A percentile compares a stretch with the other conserved stretches of the same genome.
Evolutionary conservation across 2,329 filamentous ascomycete species (phyloP).

Genomic region (Hymenoscyphus salicellus): DNA sequence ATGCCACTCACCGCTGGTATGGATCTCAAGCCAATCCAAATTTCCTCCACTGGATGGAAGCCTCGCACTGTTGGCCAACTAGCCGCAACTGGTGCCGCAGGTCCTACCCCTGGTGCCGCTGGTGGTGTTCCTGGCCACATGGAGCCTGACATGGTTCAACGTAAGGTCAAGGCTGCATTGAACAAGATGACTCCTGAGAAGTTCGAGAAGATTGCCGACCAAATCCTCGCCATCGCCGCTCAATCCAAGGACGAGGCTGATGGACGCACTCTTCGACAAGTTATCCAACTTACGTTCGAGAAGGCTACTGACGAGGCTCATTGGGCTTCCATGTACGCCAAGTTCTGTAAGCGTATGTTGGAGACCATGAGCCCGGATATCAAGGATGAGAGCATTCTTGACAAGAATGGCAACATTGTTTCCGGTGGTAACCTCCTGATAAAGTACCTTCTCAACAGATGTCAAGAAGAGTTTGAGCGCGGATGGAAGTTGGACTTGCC

Average conservation of each 20-base stretch:
- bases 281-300: conserved; percentile 98
- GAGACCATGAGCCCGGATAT: conserved; percentile 93
- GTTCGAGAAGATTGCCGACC: conserved; percentile 90
- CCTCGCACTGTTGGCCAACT: conserved; percentile 63
- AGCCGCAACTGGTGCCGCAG: conserved; percentile 39
- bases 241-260: conserved; percentile 96
- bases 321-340: conserved; percentile 98
- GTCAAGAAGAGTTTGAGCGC: conserved; percentile 97
- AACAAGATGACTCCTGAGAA: conserved; percentile 99
- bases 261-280: conserved; percentile 89
- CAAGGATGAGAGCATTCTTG: conserved; percentile 89
- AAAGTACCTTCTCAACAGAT: conserved; percentile 97
- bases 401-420: conserved; percentile 84
- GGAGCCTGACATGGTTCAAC: conserved; percentile 89
- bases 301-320: conserved; percentile 98
- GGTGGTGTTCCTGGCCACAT: conserved; percentile 55
- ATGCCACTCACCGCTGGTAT: conserved; percentile 87
- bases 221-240: conserved; percentile 86
- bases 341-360: conserved; percentile 96
- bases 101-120: conserved; percentile 45
- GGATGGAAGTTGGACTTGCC: conserved; percentile 92
- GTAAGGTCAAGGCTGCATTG: conserved; percentile 95
- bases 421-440: conserved; percentile 92
- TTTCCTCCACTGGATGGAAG: conserved; percentile 82
- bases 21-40: conserved; percentile 75